These are phyloP conservation scores for Stentor roeselii DNA, from an alignment of 73 alveolate species.

Conservation along the genomic window DNA sequence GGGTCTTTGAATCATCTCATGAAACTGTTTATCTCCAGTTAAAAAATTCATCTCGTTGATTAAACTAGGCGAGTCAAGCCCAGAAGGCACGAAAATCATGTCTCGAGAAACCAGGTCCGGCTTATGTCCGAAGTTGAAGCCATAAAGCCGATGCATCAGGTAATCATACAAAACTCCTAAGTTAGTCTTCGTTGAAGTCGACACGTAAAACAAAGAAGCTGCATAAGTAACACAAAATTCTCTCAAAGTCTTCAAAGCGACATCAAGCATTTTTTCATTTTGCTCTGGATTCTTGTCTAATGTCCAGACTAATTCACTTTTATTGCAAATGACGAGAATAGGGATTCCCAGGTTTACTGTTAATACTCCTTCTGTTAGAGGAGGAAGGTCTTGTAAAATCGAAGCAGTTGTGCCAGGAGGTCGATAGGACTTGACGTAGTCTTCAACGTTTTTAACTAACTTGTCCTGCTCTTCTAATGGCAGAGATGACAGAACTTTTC, in stretches of 20 bases:
- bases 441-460: conserved; percentile 62
- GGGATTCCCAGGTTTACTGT: conserved; percentile 81
- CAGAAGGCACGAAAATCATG: conserved; percentile 77
- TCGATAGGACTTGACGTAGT: conserved; percentile 55
- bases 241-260: conserved; percentile 68
- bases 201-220: conserved; percentile 70
- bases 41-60: conserved; percentile 28
- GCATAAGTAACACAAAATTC: conserved; percentile 69
- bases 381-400: conserved; percentile 44
- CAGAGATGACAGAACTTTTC: conserved; percentile 51
- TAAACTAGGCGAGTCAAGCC: conserved; percentile 66
- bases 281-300: conserved; percentile 49
- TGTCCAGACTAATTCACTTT: conserved; percentile 60
- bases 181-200: conserved; percentile 50
- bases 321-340: conserved; percentile 59
- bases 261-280: conserved; percentile 65
- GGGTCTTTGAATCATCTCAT: background rate
- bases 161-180: conserved; percentile 60
- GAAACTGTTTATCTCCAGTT: background rate
- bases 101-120: conserved; percentile 68
- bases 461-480: conserved; percentile 54
- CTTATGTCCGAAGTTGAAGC: conserved; percentile 51
- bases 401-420: conserved; percentile 44
- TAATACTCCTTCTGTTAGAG: conserved; percentile 77
- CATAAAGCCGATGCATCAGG: conserved; percentile 61